A percentile compares a stretch with the other conserved stretches of the same genome.
These are phyloP conservation scores for Brachypodium distachyon DNA, from an alignment of 202 grass and related monocot species.

Conservation along the genomic window DNA sequence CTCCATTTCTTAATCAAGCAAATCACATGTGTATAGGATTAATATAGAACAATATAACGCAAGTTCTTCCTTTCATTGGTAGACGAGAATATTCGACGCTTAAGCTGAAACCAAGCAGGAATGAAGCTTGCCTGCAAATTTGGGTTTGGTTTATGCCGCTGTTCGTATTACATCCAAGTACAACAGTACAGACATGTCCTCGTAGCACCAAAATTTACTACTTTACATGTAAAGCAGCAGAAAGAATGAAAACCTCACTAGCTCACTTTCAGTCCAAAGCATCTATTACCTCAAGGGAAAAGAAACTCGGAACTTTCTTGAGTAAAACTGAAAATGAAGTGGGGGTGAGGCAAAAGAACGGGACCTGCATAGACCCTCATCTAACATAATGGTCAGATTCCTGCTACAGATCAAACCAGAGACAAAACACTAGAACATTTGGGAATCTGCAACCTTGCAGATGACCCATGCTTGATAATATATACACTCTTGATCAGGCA, in stretches of 20 bases:
- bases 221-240: conserved; percentile 50
- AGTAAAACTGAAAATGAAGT: conserved; percentile 11
- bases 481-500: conserved; percentile 49
- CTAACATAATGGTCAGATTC: conserved; percentile 52
- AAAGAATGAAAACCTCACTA: conserved; percentile 42
- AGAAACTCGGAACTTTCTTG: conserved; percentile 17
- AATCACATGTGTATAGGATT: too few relatives aligned
- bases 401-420: conserved; percentile 40
- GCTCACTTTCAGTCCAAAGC: conserved; percentile 27
- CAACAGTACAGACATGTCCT: conserved; percentile 39
- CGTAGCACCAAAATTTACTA: conserved; percentile 58
- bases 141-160: background rate
- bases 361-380: conserved; percentile 33
- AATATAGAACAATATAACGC: too few relatives aligned
- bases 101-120: background rate
- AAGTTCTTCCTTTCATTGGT: background rate
- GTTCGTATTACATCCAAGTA: conserved; percentile 37
- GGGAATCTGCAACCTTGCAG: conserved; percentile 30
- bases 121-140: conserved; percentile 1
- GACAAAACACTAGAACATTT: conserved; percentile 27
- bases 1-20: too few relatives aligned
- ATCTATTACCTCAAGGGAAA: conserved; percentile 18
- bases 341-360: conserved; percentile 13
- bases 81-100: background rate
- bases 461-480: conserved; percentile 53